Percentiles rank a stretch among this genome's conserved stretches.
These are phyloP conservation scores for Phytophthora citricola DNA, from an alignment of 352 stramenopile species.

Conservation along the genomic window DNA sequence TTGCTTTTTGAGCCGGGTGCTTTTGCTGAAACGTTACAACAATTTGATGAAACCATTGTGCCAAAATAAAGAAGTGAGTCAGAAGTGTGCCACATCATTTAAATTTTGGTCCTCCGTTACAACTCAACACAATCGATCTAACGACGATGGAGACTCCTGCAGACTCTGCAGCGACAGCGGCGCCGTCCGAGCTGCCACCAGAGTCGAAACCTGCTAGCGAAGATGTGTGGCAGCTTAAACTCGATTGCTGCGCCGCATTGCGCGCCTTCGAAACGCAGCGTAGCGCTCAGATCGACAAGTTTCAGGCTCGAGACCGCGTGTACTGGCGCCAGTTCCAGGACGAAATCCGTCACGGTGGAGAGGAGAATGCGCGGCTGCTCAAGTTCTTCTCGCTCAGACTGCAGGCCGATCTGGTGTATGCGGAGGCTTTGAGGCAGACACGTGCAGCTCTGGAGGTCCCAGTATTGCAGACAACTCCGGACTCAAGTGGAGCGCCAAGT, in stretches of 20 bases:
- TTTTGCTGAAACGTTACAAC: no score
- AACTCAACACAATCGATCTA: slow-evolving; percentile 12
- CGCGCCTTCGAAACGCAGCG: slow-evolving; percentile 70
- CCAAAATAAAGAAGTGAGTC: no score
- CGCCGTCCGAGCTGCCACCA: background rate
- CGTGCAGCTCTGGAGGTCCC: slow-evolving; percentile 61
- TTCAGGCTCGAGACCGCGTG: slow-evolving; percentile 64
- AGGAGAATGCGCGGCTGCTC: slow-evolving; percentile 71
- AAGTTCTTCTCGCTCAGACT: slow-evolving; percentile 73
- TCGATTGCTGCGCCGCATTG: slow-evolving; percentile 61
- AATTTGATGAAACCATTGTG: no score
- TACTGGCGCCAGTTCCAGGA: slow-evolving; percentile 87
- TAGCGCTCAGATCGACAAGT: slow-evolving; percentile 75
- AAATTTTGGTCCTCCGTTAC: no score
- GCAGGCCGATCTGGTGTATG: slow-evolving; percentile 79
- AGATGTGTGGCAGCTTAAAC: slow-evolving; percentile 68
- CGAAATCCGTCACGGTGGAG: slow-evolving; percentile 67
- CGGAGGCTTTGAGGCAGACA: slow-evolving; percentile 71
- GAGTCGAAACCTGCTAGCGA: background rate
- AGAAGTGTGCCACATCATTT: no score
- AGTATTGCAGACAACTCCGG: background rate
- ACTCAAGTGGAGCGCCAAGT: slow-evolving; percentile 3
- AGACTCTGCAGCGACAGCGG: background rate
- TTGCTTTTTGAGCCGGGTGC: no score
- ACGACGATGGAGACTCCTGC: slow-evolving; percentile 5